Evolutionary conservation across 306 rosid genomes (phyloP).

Genomic region (Pyrus communis): DNA sequence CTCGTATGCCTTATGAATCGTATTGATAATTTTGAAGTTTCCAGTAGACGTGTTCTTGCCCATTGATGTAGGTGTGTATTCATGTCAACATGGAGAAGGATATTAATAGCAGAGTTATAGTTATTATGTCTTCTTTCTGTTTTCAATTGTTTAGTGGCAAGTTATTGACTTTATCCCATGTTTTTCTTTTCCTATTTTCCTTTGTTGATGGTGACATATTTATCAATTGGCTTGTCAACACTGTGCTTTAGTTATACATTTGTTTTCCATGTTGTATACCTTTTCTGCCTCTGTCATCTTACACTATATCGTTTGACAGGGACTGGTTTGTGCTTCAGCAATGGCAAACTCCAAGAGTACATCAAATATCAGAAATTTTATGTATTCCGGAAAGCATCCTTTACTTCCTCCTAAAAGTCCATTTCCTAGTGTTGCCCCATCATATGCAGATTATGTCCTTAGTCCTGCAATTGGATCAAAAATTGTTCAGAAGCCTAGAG

Average conservation of each 20-base stretch:
- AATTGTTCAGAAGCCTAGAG: constrained; percentile 61
- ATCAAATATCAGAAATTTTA: constrained; percentile 57
- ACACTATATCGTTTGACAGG: constrained; percentile 27
- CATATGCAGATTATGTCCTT: constrained; percentile 68
- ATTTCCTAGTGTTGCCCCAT: constrained; percentile 74
- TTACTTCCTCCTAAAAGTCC: constrained; percentile 98
- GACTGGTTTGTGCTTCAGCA: constrained; percentile 20
- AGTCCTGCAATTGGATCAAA: constrained; percentile 53
- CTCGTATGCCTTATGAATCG: background rate
- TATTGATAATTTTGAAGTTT: background rate
- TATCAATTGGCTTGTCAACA: background rate
- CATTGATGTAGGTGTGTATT: background rate
- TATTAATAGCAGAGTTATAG: background rate
- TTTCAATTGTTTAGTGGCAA: background rate
- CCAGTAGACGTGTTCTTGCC: background rate
- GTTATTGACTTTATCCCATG: background rate
- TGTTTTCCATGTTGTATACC: background rate
- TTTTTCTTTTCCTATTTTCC: background rate
- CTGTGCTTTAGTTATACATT: background rate
- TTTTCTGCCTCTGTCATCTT: background rate
- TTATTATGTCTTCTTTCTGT: background rate
- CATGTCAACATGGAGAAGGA: background rate
- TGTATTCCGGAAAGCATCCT: constrained; percentile 82
- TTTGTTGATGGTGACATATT: background rate
- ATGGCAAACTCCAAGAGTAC: constrained; percentile 94